A percentile compares a stretch with the other conserved stretches of the same genome.
phyloP scores from a whole-genome alignment of 2,329 filamentous ascomycete genomes.

The Basipetospora chlamydospora region DNA sequence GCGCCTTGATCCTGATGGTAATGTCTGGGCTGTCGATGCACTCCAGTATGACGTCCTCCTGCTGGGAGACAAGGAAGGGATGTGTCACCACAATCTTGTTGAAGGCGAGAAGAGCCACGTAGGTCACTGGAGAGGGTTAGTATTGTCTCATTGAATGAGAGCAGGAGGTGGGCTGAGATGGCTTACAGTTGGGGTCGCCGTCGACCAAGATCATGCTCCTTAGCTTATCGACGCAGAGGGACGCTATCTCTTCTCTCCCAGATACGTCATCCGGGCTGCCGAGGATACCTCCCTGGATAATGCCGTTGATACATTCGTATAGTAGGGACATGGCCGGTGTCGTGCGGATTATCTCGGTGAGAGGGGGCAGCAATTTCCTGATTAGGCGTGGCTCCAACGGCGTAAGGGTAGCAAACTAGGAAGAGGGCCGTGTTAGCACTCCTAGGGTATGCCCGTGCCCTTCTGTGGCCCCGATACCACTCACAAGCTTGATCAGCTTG shows the following conservation, averaged over 20 bases:
- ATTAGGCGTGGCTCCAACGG: constrained; percentile 84
- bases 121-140: constrained; percentile 94
- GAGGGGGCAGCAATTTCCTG: constrained; percentile 76
- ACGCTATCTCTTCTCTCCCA: constrained; percentile 82
- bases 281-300: constrained; percentile 91
- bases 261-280: constrained; percentile 65
- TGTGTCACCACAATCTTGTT: constrained; percentile 88
- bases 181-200: constrained; percentile 80
- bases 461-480: constrained; percentile 14
- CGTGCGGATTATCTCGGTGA: constrained; percentile 86
- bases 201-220: constrained; percentile 89
- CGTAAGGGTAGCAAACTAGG: constrained; percentile 81
- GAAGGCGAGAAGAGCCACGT: constrained; percentile 87
- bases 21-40: constrained; percentile 95
- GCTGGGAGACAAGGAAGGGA: constrained; percentile 73
- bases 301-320: constrained; percentile 97
- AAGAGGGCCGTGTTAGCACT: neutral
- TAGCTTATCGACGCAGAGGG: constrained; percentile 81
- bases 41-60: constrained; percentile 91
- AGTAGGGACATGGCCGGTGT: constrained; percentile 96
- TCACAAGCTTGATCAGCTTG: constrained; percentile 89
- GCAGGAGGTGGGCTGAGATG: too few species aligned
- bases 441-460: too few species aligned
- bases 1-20: constrained; percentile 81
- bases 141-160: too few species aligned